Evolutionary conservation across 345 rosid genomes (phyloP), one percentile per base, ranked within the genome.

Genomic region (Eucalyptus lansdowneana): DNA sequence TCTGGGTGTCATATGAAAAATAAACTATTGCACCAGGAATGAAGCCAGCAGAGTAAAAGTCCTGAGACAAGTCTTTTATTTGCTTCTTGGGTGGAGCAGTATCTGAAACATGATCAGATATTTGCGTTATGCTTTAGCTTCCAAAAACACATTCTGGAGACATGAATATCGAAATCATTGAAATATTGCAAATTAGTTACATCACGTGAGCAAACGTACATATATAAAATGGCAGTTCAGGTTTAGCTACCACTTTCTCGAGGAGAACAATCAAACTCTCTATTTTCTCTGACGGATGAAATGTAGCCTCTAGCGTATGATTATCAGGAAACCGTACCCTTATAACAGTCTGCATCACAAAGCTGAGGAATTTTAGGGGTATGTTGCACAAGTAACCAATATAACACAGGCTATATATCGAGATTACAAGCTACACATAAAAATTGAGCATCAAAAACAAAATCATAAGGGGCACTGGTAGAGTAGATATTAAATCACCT

Each of bases 11-110:
- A 87, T 94, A 93, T 67, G 97, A 94, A 89, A 97, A 98, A 91
- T 98, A 96, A 72, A 97, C 96, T 88, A 98, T 95, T 86, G 98
- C 99, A 81, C 99, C 99, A 62, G 99, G 99, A 93, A 98, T 50
- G 89, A 98, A 96, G 62, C 99, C 97, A 88, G 98, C 96, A 8
- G 97, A 89, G 94, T 91, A 96, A 87, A 96, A 96, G 92, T 98
- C 99, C 89, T 91, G 94, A n/a, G 96, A 94, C 88, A 94, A 91
- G 91, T 98, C 97, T 90, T 94, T 95, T 53, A 98, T 90, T 90
- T 93, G 93, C 93, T 95, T 95, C 93, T 97, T 98, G 5, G 99
- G 99, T 83, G 99, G 99, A 90, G 99, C 94, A 13, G 98, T 96
- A 91, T 95, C 98, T 96, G 95, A 91, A 92, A 93, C 83, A 89